Evolutionary conservation across 495 filamentous ascomycete species (phyloP).

Genomic region (Hypomontagnella submonticulosa): DNA sequence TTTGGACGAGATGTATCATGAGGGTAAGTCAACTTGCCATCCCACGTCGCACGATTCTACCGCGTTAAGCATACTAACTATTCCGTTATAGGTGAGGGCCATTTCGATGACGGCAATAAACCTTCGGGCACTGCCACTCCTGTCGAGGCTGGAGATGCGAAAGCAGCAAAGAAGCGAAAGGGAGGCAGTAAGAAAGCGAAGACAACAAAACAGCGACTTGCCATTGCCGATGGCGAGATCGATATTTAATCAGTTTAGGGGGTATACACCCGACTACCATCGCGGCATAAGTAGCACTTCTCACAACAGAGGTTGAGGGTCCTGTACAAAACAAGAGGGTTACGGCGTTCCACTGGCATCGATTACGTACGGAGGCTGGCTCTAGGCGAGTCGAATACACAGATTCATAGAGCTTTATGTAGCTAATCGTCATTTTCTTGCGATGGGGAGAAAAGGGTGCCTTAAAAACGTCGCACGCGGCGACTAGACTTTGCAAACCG

Average conservation of each 20-base stretch:
- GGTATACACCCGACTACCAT: neutral
- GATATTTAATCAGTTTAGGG: constrained; percentile 43
- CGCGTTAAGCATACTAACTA: constrained; percentile 31
- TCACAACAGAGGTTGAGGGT: constrained; percentile 9
- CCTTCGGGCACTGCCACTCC: constrained; percentile 87
- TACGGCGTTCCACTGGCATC: constrained; percentile 35
- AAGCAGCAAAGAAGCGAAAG: constrained; percentile 59
- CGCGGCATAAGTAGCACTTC: constrained; percentile 6
- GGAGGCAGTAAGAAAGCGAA: constrained; percentile 87
- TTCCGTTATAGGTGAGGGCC: constrained; percentile 77
- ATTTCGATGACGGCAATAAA: constrained; percentile 88
- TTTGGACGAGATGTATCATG: constrained; percentile 97
- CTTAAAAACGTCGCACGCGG: constrained; percentile 20
- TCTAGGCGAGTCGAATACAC: constrained; percentile 23
- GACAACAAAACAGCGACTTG: constrained; percentile 87
- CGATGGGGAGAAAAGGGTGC: constrained; percentile 9
- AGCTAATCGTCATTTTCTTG: constrained; percentile 33
- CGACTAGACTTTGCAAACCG: constrained; percentile 29
- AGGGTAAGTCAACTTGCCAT: constrained; percentile 71
- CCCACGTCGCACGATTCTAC: neutral
- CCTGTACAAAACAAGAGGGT: constrained; percentile 41
- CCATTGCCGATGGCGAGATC: constrained; percentile 82
- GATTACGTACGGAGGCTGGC: constrained; percentile 18
- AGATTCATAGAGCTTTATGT: constrained; percentile 31
- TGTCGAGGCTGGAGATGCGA: constrained; percentile 64